Evolutionary conservation across 371 early-diverging fungal species (phyloP).

Genomic region (Apophysomyces variabilis): DNA sequence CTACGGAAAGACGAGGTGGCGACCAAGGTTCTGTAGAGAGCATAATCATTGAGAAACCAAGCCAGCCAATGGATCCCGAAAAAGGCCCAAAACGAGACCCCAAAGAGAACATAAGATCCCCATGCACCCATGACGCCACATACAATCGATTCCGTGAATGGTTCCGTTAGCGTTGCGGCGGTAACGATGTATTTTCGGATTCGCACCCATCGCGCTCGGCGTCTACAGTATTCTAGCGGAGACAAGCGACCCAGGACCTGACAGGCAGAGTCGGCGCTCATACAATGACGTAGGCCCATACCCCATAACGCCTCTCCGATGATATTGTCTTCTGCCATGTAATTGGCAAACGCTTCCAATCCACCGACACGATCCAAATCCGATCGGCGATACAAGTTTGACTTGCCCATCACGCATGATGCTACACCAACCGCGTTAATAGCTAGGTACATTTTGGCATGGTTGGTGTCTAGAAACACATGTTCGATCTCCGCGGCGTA

Average conservation of each 20-base stretch:
- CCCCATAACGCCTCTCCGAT: conserved; percentile 88
- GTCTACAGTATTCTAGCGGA: conserved; percentile 74
- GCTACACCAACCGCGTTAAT: conserved; percentile 86
- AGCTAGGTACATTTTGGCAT: conserved; percentile 92
- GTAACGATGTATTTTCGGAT: conserved; percentile 90
- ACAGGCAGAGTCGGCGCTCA: conserved; percentile 85
- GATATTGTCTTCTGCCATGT: conserved; percentile 94
- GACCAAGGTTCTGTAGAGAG: conserved; percentile 60
- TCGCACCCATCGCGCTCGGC: conserved; percentile 91
- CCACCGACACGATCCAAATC: conserved; percentile 84
- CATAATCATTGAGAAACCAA: conserved; percentile 78
- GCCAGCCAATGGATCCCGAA: conserved; percentile 68
- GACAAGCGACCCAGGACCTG: conserved; percentile 81
- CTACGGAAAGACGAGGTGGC: conserved; percentile 33
- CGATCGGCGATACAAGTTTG: conserved; percentile 88
- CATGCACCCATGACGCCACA: conserved; percentile 76
- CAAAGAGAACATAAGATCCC: conserved; percentile 51
- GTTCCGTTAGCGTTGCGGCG: conserved; percentile 86
- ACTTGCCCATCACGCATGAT: conserved; percentile 94
- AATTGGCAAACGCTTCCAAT: conserved; percentile 81
- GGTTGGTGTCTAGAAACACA: conserved; percentile 85
- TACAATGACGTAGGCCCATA: conserved; percentile 78
- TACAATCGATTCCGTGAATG: conserved; percentile 88
- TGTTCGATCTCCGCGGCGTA: conserved; percentile 87
- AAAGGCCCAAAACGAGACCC: conserved; percentile 48